Evolutionary conservation across 2,329 filamentous ascomycete genomes (phyloP).

Genomic region (Fusarium anthophilum): DNA sequence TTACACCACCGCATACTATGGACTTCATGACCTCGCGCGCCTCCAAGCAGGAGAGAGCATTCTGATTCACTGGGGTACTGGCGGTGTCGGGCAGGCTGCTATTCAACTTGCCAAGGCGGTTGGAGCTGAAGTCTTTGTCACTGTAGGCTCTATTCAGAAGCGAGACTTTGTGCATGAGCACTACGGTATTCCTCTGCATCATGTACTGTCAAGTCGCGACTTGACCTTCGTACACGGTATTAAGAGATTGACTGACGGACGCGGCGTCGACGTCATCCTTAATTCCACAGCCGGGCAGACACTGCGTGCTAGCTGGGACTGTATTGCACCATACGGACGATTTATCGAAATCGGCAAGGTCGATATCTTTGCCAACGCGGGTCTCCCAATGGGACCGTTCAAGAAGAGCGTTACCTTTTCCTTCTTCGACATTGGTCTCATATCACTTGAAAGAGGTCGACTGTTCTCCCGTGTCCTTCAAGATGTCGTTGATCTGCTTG

Average conservation of each 20-base stretch:
- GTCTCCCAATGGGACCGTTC: conserved; percentile 48
- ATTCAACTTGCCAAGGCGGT: conserved; percentile 41
- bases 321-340: conserved; percentile 45
- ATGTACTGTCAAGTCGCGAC: conserved; percentile 42
- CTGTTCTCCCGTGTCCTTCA: background rate
- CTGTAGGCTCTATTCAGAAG: conserved; percentile 47
- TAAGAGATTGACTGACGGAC: conserved; percentile 28
- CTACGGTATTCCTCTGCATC: conserved; percentile 43
- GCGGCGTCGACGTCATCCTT: conserved; percentile 47
- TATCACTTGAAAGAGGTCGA: background rate
- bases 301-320: conserved; percentile 45
- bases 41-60: conserved; percentile 38
- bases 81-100: conserved; percentile 44
- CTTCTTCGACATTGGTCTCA: conserved; percentile 22
- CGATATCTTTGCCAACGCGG: conserved; percentile 38
- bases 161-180: conserved; percentile 37
- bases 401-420: conserved; percentile 18
- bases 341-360: conserved; percentile 50
- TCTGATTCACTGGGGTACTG: conserved; percentile 43
- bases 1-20: conserved; percentile 33
- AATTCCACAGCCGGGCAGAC: conserved; percentile 45
- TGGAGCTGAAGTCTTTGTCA: conserved; percentile 46
- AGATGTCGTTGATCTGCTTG: background rate
- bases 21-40: conserved; percentile 21
- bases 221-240: background rate